Conservation (phyloP, 108 stramenopile genomes). For the Fragilaria crotonensis region DNA sequence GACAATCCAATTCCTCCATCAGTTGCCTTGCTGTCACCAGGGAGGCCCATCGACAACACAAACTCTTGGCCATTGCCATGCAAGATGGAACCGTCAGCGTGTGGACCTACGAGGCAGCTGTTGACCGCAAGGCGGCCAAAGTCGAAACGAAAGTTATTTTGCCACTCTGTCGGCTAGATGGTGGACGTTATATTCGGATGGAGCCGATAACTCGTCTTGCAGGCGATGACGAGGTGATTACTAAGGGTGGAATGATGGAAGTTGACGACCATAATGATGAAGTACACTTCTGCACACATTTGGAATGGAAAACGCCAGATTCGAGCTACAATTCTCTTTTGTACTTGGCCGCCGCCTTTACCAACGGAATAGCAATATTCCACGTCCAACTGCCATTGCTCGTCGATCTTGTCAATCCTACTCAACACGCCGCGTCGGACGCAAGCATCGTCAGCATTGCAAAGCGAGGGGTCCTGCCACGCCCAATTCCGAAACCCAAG, state of each 20-base stretch:
- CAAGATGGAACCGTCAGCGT: conserved; percentile 61
- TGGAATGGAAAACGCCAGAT: conserved; percentile 47
- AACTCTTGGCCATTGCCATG: conserved; percentile 62
- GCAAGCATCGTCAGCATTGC: neutral
- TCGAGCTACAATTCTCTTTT: conserved; percentile 23
- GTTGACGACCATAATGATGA: conserved; percentile 6
- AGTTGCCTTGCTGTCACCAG: conserved; percentile 30
- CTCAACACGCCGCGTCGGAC: neutral
- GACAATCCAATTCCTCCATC: conserved; percentile 22
- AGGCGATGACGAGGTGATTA: conserved; percentile 2
- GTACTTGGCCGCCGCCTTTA: conserved; percentile 58
- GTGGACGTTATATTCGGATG: conserved; percentile 6
- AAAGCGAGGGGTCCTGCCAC: neutral
- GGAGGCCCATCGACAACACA: conserved; percentile 24
- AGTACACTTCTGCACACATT: conserved; percentile 40
- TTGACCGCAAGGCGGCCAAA: conserved; percentile 22
- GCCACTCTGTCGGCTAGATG: conserved; percentile 44
- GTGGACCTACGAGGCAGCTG: conserved; percentile 66
- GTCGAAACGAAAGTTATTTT: conserved; percentile 22
- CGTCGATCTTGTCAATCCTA: conserved; percentile 2
- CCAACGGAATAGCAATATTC: conserved; percentile 61
- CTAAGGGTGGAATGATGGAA: neutral
- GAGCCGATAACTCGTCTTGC: neutral
- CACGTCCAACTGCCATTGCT: conserved; percentile 47
- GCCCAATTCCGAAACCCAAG: conserved; percentile 7